Percentiles rank a stretch among this genome's conserved stretches.
These are phyloP conservation scores for Fusarium praegraminearum DNA, from an alignment of 2,329 filamentous ascomycete species.

Conservation along the genomic window DNA sequence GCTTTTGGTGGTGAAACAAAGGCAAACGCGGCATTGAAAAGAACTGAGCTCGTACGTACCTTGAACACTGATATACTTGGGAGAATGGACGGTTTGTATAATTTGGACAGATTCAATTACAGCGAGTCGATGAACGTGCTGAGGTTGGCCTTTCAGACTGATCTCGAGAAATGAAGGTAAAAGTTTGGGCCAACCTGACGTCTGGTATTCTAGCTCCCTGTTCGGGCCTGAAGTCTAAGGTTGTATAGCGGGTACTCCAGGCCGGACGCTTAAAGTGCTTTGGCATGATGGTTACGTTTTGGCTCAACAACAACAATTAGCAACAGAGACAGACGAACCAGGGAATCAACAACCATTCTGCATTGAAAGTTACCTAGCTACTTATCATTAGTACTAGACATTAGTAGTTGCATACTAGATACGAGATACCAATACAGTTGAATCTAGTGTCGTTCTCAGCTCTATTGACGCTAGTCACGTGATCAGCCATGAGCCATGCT, in stretches of 20 bases:
- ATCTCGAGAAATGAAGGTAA: constrained; percentile 49
- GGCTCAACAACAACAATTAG: background rate
- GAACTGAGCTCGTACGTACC: constrained; percentile 43
- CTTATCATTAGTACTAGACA: no score
- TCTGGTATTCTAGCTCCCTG: constrained; percentile 35
- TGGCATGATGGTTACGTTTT: background rate
- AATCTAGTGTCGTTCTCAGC: background rate
- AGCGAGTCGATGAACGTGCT: constrained; percentile 41
- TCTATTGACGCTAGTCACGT: constrained; percentile 11
- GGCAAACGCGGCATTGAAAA: constrained; percentile 23
- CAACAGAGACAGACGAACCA: background rate
- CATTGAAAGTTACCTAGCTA: no score
- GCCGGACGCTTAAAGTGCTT: background rate
- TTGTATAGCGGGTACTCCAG: constrained; percentile 35
- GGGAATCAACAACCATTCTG: background rate
- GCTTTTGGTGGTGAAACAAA: constrained; percentile 28
- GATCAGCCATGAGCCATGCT: constrained; percentile 35
- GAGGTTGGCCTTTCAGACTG: constrained; percentile 44
- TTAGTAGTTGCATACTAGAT: background rate
- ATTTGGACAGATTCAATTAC: constrained; percentile 34
- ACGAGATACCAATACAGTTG: background rate
- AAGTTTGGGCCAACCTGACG: constrained; percentile 45
- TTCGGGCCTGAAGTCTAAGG: constrained; percentile 54
- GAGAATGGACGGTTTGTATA: constrained; percentile 31
- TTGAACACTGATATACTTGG: constrained; percentile 41